Conservation (phyloP, 257 asterid genomes). For the Ehretia macrophylla region DNA sequence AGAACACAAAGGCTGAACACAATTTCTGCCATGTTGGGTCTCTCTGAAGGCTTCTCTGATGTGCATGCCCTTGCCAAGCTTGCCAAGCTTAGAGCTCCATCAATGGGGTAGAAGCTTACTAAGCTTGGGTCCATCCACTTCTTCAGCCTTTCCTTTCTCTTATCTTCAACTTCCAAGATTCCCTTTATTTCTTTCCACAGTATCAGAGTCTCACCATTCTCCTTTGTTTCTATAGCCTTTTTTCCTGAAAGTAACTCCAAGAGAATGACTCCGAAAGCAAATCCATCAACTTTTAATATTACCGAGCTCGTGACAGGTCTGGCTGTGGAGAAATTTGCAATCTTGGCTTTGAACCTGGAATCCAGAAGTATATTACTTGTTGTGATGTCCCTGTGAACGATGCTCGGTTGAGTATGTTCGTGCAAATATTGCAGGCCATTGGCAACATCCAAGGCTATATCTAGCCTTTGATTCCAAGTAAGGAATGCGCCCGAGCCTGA, state of each 20-base stretch:
- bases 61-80: constrained; percentile 62
- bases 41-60: constrained; percentile 45
- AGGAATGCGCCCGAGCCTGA: constrained; percentile 23
- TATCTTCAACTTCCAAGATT: constrained; percentile 46
- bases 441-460: constrained; percentile 66
- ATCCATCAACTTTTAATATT: constrained; percentile 60
- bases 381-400: constrained; percentile 56
- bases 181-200: constrained; percentile 53
- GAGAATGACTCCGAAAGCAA: constrained; percentile 62
- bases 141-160: constrained; percentile 47
- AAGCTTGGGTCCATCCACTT: constrained; percentile 65
- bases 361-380: constrained; percentile 67
- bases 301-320: constrained; percentile 32
- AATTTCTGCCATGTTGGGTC: constrained; percentile 66
- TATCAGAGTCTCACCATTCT: constrained; percentile 45
- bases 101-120: constrained; percentile 35
- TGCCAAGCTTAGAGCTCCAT: constrained; percentile 67
- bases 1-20: constrained; percentile 58
- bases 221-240: constrained; percentile 48
- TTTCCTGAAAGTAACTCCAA: constrained; percentile 70
- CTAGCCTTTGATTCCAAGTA: constrained; percentile 57
- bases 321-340: constrained; percentile 58
- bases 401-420: constrained; percentile 65
- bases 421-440: constrained; percentile 84
- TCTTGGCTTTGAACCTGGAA: constrained; percentile 62